Base-by-base conservation (phyloP, 106 monocot genomes). In the Phalaenopsis equestris region DNA sequence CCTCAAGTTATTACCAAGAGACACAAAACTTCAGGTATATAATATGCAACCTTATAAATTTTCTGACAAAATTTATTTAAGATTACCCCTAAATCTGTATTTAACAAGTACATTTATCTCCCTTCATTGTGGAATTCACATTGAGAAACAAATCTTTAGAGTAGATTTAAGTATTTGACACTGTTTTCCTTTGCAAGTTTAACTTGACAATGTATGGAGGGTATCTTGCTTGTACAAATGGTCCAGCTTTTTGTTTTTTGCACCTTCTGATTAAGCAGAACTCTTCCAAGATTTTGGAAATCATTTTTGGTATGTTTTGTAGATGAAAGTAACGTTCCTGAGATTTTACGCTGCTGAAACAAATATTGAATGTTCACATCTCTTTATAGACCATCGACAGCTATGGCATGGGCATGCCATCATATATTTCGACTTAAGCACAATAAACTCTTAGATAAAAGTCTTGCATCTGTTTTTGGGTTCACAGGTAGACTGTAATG, bases 11-110 rank as follows among this genome's bases (percentile, higher is more conserved):
- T 84, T 99, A 78, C 99, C 99, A 18, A 91, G 90, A 82, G 90
- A 91, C 21, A 99, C 87, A 84, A 95, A 99, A 79, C 83, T 99
- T 23, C 91, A 91, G 99, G 99, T 95, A 88, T 77, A 61, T 70
- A 55, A 70, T 78, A 8, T 46, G 74, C 76, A 76, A 76, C 49
- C 9, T 11, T 6, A 42, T 30, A 49, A 42, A 45, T 39, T 74
- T 9, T 45, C 74, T 42, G 43, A 36, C 19, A 36, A 70, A 70
- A 70, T 2, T 11, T 2, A 70, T 70, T 70, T 70, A 9, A 70
- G 38, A 39, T 70, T 36, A 70, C 15, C 10, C 39, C 39, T 70
- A 70, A 38, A 70, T 70, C 70, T 70, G 36, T 39, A 39, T 70
- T 38, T 70, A 70, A 8, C 39, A 70, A 70, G 8, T 70, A 70